Conservation (phyloP, 352 stramenopile species). For the Elongisporangium prolatum region DNA sequence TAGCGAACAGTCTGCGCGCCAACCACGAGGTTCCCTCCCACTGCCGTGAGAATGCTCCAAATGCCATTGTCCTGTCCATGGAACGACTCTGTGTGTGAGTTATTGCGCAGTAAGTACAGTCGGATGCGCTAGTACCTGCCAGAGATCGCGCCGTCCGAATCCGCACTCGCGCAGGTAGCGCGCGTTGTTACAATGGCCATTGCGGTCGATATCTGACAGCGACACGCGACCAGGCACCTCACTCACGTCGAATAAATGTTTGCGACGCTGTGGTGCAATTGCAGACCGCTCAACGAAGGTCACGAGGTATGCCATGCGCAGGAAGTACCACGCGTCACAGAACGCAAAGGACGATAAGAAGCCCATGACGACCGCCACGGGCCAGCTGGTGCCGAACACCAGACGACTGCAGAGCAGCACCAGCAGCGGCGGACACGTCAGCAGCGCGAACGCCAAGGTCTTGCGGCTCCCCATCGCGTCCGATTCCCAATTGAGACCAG, state of each 20-base stretch:
- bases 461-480: constrained; percentile 27
- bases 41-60: constrained; percentile 51
- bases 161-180: constrained; percentile 82
- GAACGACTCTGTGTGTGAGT: constrained; percentile 7
- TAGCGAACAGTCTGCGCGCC: constrained; percentile 79
- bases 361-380: constrained; percentile 25
- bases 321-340: constrained; percentile 81
- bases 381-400: constrained; percentile 12
- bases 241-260: constrained; percentile 50
- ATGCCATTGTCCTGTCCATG: constrained; percentile 50
- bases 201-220: constrained; percentile 76
- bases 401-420: constrained; percentile 29
- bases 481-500: background rate
- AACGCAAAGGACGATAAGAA: constrained; percentile 52
- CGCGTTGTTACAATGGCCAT: constrained; percentile 85
- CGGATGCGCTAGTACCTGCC: too few relatives aligned
- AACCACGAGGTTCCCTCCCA: constrained; percentile 73
- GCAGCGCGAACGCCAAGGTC: constrained; percentile 39
- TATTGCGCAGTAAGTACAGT: too few relatives aligned
- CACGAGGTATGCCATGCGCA: constrained; percentile 39
- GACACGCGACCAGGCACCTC: constrained; percentile 37
- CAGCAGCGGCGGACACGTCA: constrained; percentile 31
- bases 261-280: constrained; percentile 14
- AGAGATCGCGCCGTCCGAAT: constrained; percentile 72
- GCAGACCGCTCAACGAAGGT: constrained; percentile 15